phyloP scores from a whole-genome alignment of 2,329 filamentous ascomycete genomes.

The Mariannaea sp. region DNA sequence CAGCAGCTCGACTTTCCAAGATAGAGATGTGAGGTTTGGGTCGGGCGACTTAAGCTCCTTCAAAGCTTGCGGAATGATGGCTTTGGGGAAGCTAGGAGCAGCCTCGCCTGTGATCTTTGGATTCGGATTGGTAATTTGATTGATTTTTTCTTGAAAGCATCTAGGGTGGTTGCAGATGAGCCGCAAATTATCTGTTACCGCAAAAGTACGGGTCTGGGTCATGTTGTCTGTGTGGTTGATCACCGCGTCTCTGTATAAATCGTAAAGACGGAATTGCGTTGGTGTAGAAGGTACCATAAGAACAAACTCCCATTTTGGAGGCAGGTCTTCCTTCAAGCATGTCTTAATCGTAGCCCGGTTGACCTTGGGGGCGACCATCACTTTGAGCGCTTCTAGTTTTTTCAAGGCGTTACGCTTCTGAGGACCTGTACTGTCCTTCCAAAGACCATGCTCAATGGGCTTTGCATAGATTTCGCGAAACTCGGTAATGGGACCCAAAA shows the following conservation, averaged over 20 bases:
- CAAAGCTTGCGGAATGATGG: conserved; percentile 38
- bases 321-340: conserved; percentile 68
- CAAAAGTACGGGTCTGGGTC: conserved; percentile 41
- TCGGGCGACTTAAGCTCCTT: conserved; percentile 46
- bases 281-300: conserved; percentile 72
- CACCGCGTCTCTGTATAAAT: conserved; percentile 46
- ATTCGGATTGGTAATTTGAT: conserved; percentile 16
- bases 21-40: conserved; percentile 56
- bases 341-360: conserved; percentile 71
- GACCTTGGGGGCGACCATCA: conserved; percentile 76
- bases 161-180: conserved; percentile 59
- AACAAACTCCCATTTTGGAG: conserved; percentile 80
- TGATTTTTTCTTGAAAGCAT: conserved; percentile 48
- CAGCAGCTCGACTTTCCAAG: conserved; percentile 72
- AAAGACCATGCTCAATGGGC: conserved; percentile 76
- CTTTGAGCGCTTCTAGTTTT: conserved; percentile 71
- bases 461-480: conserved; percentile 73
- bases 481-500: conserved; percentile 69
- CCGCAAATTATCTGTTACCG: conserved; percentile 45
- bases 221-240: conserved; percentile 1
- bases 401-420: conserved; percentile 66
- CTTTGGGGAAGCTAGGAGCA: conserved; percentile 31
- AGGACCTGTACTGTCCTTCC: conserved; percentile 60
- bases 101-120: conserved; percentile 15
- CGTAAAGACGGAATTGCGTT: conserved; percentile 68